These are phyloP conservation scores for Geranium incanum DNA, from an alignment of 441 rosid genomes.

Conservation along the genomic window DNA sequence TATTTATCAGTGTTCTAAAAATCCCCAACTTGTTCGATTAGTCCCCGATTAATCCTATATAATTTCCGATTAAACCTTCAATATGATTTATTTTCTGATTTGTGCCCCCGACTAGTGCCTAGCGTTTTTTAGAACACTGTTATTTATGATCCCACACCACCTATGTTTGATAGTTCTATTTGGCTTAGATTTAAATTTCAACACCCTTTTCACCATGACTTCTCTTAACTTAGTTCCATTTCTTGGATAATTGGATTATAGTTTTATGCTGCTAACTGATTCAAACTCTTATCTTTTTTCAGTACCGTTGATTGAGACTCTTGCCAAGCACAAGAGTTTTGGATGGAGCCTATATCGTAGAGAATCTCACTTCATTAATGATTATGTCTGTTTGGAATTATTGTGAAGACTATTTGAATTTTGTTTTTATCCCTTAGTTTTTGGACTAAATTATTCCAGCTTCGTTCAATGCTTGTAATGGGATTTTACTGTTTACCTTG, in stretches of 20 bases:
- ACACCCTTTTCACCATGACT: not conserved
- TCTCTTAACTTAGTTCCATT: not conserved
- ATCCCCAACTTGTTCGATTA: no score
- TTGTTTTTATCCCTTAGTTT: not conserved
- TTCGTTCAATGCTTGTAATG: not conserved
- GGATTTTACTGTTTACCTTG: not conserved
- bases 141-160: no score
- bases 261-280: not conserved
- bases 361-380: not conserved
- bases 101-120: no score
- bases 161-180: no score
- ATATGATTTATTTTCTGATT: no score
- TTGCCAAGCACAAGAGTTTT: not conserved
- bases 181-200: no score
- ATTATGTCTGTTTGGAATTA: not conserved
- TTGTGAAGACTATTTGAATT: not conserved
- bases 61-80: no score
- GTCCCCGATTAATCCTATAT: no score
- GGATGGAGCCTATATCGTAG: not conserved
- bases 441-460: not conserved
- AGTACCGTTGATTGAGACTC: not conserved
- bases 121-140: no score
- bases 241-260: not conserved
- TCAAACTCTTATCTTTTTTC: not conserved
- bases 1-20: no score